Evolutionary conservation across 257 asterid species (phyloP), one percentile per base, ranked within the genome.

Genomic region (Solanum appendiculatum): DNA sequence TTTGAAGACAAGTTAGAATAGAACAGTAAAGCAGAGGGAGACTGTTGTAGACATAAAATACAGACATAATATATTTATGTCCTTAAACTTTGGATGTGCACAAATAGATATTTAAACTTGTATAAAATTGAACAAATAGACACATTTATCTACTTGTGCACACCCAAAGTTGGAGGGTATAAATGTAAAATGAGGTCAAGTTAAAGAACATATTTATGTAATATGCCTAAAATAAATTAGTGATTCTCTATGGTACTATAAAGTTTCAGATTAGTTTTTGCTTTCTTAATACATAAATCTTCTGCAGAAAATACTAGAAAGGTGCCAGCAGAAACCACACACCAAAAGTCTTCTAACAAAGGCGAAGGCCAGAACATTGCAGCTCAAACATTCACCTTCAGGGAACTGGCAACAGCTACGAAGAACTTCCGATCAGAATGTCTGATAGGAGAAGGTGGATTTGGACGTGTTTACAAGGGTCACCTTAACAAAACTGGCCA

Each of bases 381-480:
- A 56, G 98, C 99, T 11, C 96, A 95, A 88, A 96, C 96, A 0
- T 96, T 96, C 92, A 94, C 98, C 23, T 96, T 92, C 78, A 87
- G 99, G 88, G 98, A 96, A 88, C 91, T 96, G 33, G 98, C 98
- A 13, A 75, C 98, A 2, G 98, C 99, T 64, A 96, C 99, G 4
- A 96, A 91, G 92, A 96, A 96, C 91, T 96, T 96, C 92, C 72
- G 98, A 88, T 95, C 91, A 87, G 98, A 95, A 87, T 93, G 94
- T 86, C 88, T 96, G 54, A 88, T 95, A 9, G 99, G 99, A 1
- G 98, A 96, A 89, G 99, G 98, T 20, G 98, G 98, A 72, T 96
- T 96, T 83, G 99, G 99, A 3, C 93, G 98, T 8, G 99, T 96
- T 42, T 96, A 96, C 46, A 95, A 91, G 89, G 99, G 98, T 5